These are phyloP conservation scores for Cyathus striatus DNA, from an alignment of 768 basidiomycete genomes.

Conservation along the genomic window DNA sequence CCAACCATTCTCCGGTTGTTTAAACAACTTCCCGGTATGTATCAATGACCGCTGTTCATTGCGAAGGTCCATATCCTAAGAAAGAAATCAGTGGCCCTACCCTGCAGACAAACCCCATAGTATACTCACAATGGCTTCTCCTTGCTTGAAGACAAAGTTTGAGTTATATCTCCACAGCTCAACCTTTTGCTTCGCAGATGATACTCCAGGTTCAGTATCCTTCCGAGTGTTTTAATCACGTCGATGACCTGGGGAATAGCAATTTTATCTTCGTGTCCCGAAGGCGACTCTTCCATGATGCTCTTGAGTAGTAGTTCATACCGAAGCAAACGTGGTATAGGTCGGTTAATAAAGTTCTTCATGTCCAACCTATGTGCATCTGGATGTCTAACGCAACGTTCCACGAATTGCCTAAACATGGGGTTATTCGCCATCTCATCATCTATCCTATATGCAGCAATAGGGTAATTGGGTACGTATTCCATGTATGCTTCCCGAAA, in stretches of 20 bases:
- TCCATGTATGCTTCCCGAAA: constrained; percentile 92
- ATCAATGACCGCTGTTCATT: constrained; percentile 82
- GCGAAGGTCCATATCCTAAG: constrained; percentile 80
- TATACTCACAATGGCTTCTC: constrained; percentile 56
- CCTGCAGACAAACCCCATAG: background rate
- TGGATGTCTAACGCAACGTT: constrained; percentile 59
- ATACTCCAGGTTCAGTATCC: constrained; percentile 83
- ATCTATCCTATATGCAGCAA: constrained; percentile 83
- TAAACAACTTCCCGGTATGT: constrained; percentile 73
- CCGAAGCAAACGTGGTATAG: constrained; percentile 82
- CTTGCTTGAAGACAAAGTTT: constrained; percentile 71
- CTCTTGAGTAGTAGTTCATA: constrained; percentile 81
- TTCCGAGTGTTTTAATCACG: constrained; percentile 82
- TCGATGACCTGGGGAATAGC: constrained; percentile 88
- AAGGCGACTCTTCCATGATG: constrained; percentile 74
- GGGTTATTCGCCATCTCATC: constrained; percentile 81
- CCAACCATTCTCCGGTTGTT: constrained; percentile 78
- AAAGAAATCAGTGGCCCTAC: background rate
- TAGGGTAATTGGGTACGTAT: constrained; percentile 89
- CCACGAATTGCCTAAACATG: constrained; percentile 74
- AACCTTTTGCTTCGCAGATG: constrained; percentile 83
- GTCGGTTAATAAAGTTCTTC: constrained; percentile 88
- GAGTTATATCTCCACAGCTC: constrained; percentile 82
- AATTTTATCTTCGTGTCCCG: constrained; percentile 71
- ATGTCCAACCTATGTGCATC: constrained; percentile 82